phyloP scores from a whole-genome alignment of 176 grass and related monocot genomes.

The Eremochloa ophiuroides region DNA sequence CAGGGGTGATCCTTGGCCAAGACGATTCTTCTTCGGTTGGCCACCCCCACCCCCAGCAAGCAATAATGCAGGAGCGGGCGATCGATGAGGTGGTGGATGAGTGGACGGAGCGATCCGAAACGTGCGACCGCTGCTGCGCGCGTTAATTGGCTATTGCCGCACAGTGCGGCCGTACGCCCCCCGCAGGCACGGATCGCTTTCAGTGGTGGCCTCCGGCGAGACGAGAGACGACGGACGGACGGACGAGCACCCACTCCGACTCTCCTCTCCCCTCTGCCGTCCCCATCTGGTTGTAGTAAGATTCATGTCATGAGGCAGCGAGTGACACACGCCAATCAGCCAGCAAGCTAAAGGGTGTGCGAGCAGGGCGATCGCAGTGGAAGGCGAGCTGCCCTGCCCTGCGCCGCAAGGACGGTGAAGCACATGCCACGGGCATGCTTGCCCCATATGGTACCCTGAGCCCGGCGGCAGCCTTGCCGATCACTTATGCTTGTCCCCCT shows the following conservation, averaged over 20 bases:
- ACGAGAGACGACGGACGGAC: too few species aligned
- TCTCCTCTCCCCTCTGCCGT: too few species aligned
- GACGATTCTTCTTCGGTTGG: not conserved
- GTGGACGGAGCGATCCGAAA: not conserved
- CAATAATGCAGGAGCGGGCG: conserved; percentile 12
- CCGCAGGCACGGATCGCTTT: conserved; percentile 35
- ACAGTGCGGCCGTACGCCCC: conserved; percentile 15
- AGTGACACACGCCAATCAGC: not conserved
- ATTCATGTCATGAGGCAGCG: not conserved
- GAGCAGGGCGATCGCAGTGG: not conserved
- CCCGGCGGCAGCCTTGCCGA: conserved; percentile 15
- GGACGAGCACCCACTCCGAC: too few species aligned
- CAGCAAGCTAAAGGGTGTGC: not conserved
- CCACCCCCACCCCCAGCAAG: not conserved
- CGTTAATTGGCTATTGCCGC: not conserved
- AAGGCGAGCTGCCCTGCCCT: too few species aligned
- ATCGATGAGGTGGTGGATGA: not conserved
- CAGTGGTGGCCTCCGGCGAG: not conserved
- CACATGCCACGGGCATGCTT: conserved; percentile 35
- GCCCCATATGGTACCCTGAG: conserved; percentile 10
- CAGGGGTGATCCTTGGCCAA: not conserved
- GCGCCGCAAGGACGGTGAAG: not conserved
- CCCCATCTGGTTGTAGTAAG: not conserved
- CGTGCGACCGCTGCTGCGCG: conserved; percentile 16
- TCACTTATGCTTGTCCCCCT: conserved; percentile 27